Evolutionary conservation across 2,329 filamentous ascomycete genomes (phyloP), one percentile per base, ranked within the genome.

Genomic region (Cytospora piceicola): DNA sequence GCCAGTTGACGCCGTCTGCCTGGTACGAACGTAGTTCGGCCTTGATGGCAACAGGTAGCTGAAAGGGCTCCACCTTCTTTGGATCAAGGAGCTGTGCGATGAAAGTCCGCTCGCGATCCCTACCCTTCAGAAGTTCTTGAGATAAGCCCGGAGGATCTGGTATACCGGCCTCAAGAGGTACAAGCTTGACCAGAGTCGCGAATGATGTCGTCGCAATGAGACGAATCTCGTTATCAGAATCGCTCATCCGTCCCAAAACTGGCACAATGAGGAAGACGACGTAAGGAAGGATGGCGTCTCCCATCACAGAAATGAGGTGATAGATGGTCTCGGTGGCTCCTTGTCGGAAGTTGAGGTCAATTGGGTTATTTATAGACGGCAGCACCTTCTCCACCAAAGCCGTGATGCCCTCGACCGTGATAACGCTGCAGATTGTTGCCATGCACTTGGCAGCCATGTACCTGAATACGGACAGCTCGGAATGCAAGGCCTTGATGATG

Each of bases 261-360:
- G 95, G 95, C 15, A 98, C 96, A 66, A 99, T 96, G 70, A 99
- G 87, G 87, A 99, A 99, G 73, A 99, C 97, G 69, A 99, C 95
- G 73, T 99, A 99, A 3, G 96, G 95, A 34, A 99, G 80, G 65
- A 99, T 99, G 46, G 88, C 86, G 75, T 98, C 95, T 68, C 96
- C 95, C 95, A 99, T 99, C 60, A 97, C 94, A 67, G 96, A 92
- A 69, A 99, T 99, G 66, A 99, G 82, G 77, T 99, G 95, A 75
- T 99, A 99, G 67, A 99, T 91, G 71, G 89, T 93, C 78, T 99
- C 95, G 65, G 96, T 95, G 7, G 93, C 93, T 69, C 95, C 95
- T 80, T 99, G 95, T 49, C 95, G 90, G 78, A 90, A 91, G 74
- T 92, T 90, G 34, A 97, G 85, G 73, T 99, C 94, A 67, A 96